A percentile compares a stretch with the other conserved stretches of the same genome.
Conservation (phyloP, 179 eudicot species). For the Amaranthus tricolor region DNA sequence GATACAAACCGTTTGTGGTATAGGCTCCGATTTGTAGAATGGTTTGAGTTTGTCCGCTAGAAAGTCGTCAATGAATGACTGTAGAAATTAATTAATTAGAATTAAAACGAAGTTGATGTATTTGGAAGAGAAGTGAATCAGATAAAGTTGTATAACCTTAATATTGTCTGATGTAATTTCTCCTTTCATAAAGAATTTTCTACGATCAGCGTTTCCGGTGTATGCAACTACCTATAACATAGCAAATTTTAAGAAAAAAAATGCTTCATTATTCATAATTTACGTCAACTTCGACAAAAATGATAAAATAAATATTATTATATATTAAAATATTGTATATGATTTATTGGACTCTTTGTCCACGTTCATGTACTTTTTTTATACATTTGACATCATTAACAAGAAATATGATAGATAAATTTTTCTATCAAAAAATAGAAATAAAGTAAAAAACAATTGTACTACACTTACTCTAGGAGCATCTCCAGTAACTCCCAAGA, state of each 20-base stretch:
- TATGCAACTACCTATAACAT: conserved; percentile 61
- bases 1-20: conserved; percentile 67
- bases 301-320: too few species aligned
- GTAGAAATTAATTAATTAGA: background rate
- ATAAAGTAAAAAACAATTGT: background rate
- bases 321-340: too few species aligned
- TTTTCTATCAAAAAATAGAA: too few species aligned
- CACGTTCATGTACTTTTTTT: too few species aligned
- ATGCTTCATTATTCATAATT: background rate
- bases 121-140: background rate
- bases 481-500: conserved; percentile 63
- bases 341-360: too few species aligned
- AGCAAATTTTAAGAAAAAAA: background rate
- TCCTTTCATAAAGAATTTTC: conserved; percentile 54
- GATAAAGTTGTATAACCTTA: conserved; percentile 42
- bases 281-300: background rate
- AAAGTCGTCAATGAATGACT: conserved; percentile 67
- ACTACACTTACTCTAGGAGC: conserved; percentile 50
- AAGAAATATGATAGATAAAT: too few species aligned
- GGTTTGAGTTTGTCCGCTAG: conserved; percentile 71
- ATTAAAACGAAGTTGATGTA: background rate
- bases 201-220: conserved; percentile 53
- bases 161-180: conserved; percentile 60
- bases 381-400: too few species aligned
- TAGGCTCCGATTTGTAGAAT: conserved; percentile 76